Base-by-base conservation (phyloP, 129 eudicot genomes). In the Saposhnikovia divaricata region DNA sequence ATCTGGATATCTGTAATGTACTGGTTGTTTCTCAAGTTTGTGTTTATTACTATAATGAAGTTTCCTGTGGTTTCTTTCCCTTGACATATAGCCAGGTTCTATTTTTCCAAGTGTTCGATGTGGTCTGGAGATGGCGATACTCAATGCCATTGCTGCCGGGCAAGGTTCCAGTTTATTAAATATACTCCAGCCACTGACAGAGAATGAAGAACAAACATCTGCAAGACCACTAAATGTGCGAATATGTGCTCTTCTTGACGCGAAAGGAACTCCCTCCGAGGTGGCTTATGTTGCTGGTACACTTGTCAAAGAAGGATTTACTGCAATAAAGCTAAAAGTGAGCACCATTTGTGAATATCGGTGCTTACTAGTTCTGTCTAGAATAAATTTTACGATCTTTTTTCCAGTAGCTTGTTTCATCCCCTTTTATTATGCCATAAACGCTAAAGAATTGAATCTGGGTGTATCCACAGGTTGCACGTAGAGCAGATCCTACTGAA, bases 71-170 rank as follows among this genome's bases (percentile, higher is more conserved):
- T 34, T 34, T 34, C 37, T 2, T 34, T 34, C 37, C 37, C 37
- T 79, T 87, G 74, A 66, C 72, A 14, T 87, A 78, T 74, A 92
- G 98, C 97, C 96, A 73, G 82, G 80, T 81, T 90, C 97, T 37
- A 87, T 92, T 85, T 85, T 87, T 68, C 97, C 99, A 31, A 90
- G 99, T 89, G 97, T 96, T 9, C 80, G 99, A 84, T 96, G 97
- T 78, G 99, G 99, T 27, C 81, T 96, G 75, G 99, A 96, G 83
- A 92, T 92, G 97, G 97, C 95, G 23, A 66, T 90, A 80, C 90
- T 96, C 46, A 92, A 87, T 81, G 95, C 97, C 37, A 82, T 92
- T 80, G 97, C 97, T 25, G 88, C 94, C 61, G 78, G 85, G 50
- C 72, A 85, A 66, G 87, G 82, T 63, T 87, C 93, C 81, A 92